Evolutionary conservation across 2,329 filamentous ascomycete genomes (phyloP), one percentile per base, ranked within the genome.

Genomic region (Calonectria pseudoturangicola): DNA sequence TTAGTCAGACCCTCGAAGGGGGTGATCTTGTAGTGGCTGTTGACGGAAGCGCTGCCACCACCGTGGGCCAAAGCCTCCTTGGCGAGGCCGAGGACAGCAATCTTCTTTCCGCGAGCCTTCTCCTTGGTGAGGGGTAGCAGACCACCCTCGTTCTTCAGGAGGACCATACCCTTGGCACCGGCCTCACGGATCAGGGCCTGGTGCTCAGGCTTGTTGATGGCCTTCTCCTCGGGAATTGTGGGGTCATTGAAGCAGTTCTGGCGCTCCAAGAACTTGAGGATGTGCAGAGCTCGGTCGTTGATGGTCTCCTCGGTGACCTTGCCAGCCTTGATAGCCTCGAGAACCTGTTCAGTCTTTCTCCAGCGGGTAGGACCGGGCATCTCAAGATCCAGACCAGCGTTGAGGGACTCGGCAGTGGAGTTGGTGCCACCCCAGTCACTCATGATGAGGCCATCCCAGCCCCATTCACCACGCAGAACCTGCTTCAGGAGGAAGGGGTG

Each of bases 141-240:
- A 4, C 82, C 83, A 2, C 87, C 86, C 69, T 92, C 87, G 74
- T 93, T 93, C 81, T 93, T 93, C 68, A 93, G 82, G 8, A 93
- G 82, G 0, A 90, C 91, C 41, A 93, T 79, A 1, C 91, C 91
- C 80, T 92, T 88, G 16, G 74, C 62, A 18, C 73, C 73, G 16
- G 72, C 74, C 30, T 76, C 71, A 16, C 76, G 70, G 41, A 77
- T 76, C 4, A 77, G 62, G 15, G 64, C 64, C 18, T 58, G 69
- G 41, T 77, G 72, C 62, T 83, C 81, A 16, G 79, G 81, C 45
- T 73, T 77, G 67, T 80, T 71, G 58, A 76, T 47, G 16, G 73
- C 74, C 36, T 76, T 63, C 47, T 78, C 76, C 6, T 67, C 66
- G 50, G 71, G 62, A 27, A 73, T 75, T 0, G 67, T 36, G 4